Evolutionary conservation across 495 filamentous ascomycete species (phyloP).

Genomic region (Collariella sp.): DNA sequence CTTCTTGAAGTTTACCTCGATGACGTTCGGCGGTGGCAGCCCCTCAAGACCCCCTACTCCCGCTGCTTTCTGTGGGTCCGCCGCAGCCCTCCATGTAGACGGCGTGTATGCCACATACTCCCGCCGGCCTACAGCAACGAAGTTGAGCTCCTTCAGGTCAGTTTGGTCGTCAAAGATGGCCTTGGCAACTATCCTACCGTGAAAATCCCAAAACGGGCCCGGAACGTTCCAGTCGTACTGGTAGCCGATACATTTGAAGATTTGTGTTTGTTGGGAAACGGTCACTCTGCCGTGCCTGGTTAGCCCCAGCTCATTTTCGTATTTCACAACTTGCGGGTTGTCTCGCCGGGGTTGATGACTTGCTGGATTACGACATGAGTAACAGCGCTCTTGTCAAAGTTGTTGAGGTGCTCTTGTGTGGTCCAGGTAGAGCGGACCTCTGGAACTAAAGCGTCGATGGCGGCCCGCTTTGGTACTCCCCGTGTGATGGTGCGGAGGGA

Average conservation of each 20-base stretch:
- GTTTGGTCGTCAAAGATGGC: slow-evolving; percentile 2
- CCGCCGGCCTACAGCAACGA: slow-evolving; percentile 1
- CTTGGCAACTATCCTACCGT: slow-evolving; percentile 3
- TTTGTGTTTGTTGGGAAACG: slow-evolving; percentile 1
- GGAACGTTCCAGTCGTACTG: slow-evolving; percentile 6
- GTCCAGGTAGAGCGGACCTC: not conserved
- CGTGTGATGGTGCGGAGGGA: slow-evolving; percentile 1
- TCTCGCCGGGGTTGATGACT: not conserved
- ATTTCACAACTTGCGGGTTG: not conserved
- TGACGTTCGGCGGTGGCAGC: not conserved
- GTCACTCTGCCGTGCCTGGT: not conserved
- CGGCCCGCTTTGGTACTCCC: not conserved
- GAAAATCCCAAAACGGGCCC: slow-evolving; percentile 6
- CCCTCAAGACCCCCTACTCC: not conserved
- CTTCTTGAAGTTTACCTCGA: slow-evolving; percentile 10
- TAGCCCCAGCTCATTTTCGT: not conserved
- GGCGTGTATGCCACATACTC: slow-evolving; percentile 7
- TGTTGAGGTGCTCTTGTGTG: not conserved
- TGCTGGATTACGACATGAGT: slow-evolving; percentile 2
- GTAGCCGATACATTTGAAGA: slow-evolving; percentile 3
- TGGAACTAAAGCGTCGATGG: not conserved
- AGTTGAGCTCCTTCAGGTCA: slow-evolving; percentile 3
- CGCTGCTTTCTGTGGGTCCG: not conserved
- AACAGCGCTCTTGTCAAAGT: not conserved
- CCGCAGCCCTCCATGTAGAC: slow-evolving; percentile 1